Evolutionary conservation across 805 yeast species (phyloP).

Genomic region (Metschnikowia bowlesiae): DNA sequence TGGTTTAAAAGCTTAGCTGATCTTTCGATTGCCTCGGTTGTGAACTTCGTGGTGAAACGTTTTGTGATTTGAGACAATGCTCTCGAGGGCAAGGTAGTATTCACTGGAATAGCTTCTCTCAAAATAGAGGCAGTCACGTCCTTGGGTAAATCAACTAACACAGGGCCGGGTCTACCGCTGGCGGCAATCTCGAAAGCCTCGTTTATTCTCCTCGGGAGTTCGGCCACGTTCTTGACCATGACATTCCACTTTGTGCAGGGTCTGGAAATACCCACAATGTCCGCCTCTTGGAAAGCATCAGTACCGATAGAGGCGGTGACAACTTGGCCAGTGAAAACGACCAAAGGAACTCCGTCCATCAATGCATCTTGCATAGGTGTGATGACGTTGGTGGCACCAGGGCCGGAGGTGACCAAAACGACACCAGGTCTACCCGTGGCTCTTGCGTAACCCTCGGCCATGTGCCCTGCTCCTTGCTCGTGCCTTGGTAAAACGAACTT

Average conservation of each 20-base stretch:
- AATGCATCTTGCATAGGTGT: slow-evolving; percentile 99
- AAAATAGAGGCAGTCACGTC: slow-evolving; percentile 94
- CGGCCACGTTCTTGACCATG: slow-evolving; percentile 93
- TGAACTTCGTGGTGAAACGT: slow-evolving; percentile 67
- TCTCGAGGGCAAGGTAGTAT: slow-evolving; percentile 68
- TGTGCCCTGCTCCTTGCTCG: slow-evolving; percentile 99
- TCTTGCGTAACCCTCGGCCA: slow-evolving; percentile 99
- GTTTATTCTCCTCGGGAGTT: slow-evolving; percentile 90
- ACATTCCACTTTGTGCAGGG: slow-evolving; percentile 99
- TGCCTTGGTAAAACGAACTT: slow-evolving; percentile 91
- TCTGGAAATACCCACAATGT: slow-evolving; percentile 92
- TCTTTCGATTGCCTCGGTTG: slow-evolving; percentile 65
- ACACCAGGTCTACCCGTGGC: slow-evolving; percentile 97
- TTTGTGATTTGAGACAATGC: slow-evolving; percentile 69
- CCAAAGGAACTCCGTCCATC: slow-evolving; percentile 95
- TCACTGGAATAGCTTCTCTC: slow-evolving; percentile 78
- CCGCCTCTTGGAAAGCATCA: slow-evolving; percentile 99
- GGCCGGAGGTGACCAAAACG: slow-evolving; percentile 97
- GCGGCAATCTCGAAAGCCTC: slow-evolving; percentile 98
- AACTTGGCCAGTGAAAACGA: slow-evolving; percentile 96
- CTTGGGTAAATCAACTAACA: slow-evolving; percentile 94
- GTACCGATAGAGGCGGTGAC: slow-evolving; percentile 95
- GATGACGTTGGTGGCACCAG: slow-evolving; percentile 97
- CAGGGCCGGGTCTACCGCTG: slow-evolving; percentile 97
- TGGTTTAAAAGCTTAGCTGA: slow-evolving; percentile 74